Evolutionary conservation across 768 basidiomycete genomes (phyloP).

Genomic region (Punctularia strigosozonata): DNA sequence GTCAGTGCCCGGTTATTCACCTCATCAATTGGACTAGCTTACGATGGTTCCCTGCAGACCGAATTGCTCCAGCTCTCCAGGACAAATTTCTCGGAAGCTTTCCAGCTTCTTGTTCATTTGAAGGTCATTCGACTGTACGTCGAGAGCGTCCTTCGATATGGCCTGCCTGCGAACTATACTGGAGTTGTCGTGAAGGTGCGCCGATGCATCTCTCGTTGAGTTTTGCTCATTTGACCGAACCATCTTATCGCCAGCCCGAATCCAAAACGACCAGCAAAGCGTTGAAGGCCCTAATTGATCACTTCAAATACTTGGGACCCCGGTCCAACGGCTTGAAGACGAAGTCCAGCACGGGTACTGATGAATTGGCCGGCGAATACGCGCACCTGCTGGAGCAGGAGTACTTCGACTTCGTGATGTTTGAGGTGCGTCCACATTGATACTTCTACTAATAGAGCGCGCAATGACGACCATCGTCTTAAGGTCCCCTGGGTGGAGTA

Average conservation of each 20-base stretch:
- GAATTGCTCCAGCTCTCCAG: constrained; percentile 84
- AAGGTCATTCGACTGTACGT: constrained; percentile 87
- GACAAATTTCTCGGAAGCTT: constrained; percentile 95
- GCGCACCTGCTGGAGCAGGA: constrained; percentile 91
- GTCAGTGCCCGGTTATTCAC: constrained; percentile 30
- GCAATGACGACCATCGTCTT: too few relatives aligned
- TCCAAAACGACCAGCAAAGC: constrained; percentile 74
- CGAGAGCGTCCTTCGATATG: constrained; percentile 92
- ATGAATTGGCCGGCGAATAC: constrained; percentile 84
- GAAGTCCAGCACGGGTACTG: constrained; percentile 29
- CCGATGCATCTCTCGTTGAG: neutral
- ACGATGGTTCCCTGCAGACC: constrained; percentile 38
- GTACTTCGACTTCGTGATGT: constrained; percentile 89
- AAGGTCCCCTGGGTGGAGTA: too few relatives aligned
- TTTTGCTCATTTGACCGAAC: neutral
- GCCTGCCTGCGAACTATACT: constrained; percentile 83
- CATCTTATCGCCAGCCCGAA: constrained; percentile 62
- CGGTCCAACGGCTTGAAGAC: constrained; percentile 44
- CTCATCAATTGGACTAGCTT: constrained; percentile 2
- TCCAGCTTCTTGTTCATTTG: constrained; percentile 87
- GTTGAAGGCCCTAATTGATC: constrained; percentile 55
- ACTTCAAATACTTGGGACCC: constrained; percentile 76
- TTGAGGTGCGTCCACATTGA: constrained; percentile 92
- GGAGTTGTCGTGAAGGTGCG: constrained; percentile 72
- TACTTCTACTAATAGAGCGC: too few relatives aligned